These are phyloP conservation scores for Ustilago xerochloae DNA, from an alignment of 1,284 basidiomycete species.

Conservation along the genomic window DNA sequence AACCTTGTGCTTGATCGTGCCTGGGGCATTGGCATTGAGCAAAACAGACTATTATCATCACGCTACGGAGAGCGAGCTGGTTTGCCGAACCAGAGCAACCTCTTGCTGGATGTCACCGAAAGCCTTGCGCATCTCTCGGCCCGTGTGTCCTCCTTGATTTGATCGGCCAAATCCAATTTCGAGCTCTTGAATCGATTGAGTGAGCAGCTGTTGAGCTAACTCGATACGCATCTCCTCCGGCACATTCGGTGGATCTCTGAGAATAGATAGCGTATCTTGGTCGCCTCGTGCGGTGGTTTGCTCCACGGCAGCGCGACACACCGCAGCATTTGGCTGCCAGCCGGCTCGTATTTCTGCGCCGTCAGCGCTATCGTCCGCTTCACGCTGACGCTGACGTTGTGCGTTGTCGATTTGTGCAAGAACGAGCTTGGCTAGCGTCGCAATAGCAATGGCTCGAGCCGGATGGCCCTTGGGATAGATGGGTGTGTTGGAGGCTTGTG, in stretches of 20 bases:
- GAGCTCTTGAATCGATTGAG: constrained; percentile 52
- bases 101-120: constrained; percentile 37
- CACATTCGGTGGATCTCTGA: constrained; percentile 24
- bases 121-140: constrained; percentile 23
- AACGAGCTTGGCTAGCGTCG: constrained; percentile 83
- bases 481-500: constrained; percentile 65
- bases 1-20: no score
- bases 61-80: constrained; percentile 26
- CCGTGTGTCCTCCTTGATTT: constrained; percentile 34
- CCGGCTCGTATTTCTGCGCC: background rate
- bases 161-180: constrained; percentile 47
- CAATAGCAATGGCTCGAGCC: constrained; percentile 78
- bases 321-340: background rate
- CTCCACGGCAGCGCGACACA: constrained; percentile 22
- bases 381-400: constrained; percentile 10
- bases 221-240: constrained; percentile 30
- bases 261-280: constrained; percentile 24
- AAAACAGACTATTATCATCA: constrained; percentile 5
- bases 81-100: constrained; percentile 27
- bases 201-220: constrained; percentile 41
- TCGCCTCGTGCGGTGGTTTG: constrained; percentile 10
- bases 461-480: constrained; percentile 80
- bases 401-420: constrained; percentile 75
- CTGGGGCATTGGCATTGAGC: no score
- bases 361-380: background rate